A percentile compares a stretch with the other conserved stretches of the same genome.
Evolutionary conservation across 164 flowering plant species (phyloP).

Genomic region (Vitis rotundifolia): DNA sequence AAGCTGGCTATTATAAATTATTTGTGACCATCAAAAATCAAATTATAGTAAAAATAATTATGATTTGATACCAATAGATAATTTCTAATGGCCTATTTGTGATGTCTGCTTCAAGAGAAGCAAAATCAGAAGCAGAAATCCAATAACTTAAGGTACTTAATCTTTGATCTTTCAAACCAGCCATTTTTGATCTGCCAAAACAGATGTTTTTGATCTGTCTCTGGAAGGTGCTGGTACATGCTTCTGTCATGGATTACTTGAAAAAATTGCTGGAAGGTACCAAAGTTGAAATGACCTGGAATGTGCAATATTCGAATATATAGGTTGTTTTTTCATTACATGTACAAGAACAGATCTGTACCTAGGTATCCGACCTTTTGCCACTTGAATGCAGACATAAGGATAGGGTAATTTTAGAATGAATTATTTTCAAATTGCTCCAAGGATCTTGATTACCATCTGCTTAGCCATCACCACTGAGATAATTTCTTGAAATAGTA

Average conservation of each 20-base stretch:
- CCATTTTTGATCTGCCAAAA: not conserved
- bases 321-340: no score
- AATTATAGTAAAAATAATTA: no score
- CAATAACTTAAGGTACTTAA: not conserved
- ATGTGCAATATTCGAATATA: no score
- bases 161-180: not conserved
- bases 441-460: no score
- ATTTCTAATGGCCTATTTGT: not conserved
- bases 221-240: not conserved
- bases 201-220: not conserved
- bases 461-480: not conserved
- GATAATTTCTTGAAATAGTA: not conserved
- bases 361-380: no score
- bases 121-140: not conserved
- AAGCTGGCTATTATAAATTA: no score
- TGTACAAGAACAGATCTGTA: no score
- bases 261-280: not conserved
- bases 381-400: no score
- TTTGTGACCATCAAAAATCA: no score
- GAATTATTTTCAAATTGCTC: no score
- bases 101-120: not conserved
- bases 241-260: not conserved
- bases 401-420: no score
- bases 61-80: no score
- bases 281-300: not conserved